Conservation (phyloP, 208 protist genomes). For the Acanthamoeba sp. region DNA sequence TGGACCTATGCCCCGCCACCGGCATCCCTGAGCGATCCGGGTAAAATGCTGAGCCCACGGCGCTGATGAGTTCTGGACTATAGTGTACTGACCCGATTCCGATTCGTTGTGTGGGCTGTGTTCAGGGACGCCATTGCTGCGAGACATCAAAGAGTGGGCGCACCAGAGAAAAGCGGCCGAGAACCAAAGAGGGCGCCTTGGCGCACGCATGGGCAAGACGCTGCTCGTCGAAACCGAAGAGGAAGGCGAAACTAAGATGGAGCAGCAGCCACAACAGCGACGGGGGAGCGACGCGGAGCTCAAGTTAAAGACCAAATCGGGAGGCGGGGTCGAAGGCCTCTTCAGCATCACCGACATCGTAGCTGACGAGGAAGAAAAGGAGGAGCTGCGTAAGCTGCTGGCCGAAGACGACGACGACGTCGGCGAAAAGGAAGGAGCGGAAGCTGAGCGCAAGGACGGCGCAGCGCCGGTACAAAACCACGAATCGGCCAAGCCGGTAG, state of each 20-base stretch:
- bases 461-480: not conserved
- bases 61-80: not conserved
- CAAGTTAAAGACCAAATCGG: not conserved
- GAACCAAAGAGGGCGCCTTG: not conserved
- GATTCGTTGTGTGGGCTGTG: not conserved
- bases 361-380: not conserved
- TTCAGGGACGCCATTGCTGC: not conserved
- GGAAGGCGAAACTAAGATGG: not conserved
- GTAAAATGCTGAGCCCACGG: not conserved
- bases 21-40: not conserved
- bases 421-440: not conserved
- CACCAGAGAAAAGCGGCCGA: not conserved
- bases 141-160: not conserved
- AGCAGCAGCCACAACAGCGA: not conserved
- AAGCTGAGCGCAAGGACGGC: not conserved
- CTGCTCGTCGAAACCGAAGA: constrained; percentile 16
- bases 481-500: not conserved
- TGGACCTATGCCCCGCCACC: constrained; percentile 63
- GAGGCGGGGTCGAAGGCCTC: not conserved
- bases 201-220: not conserved
- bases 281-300: not conserved
- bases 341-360: constrained; percentile 48
- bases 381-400: constrained; percentile 8
- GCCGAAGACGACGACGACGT: constrained; percentile 4
- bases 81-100: no score